A percentile compares a stretch with the other conserved stretches of the same genome.
phyloP scores from a whole-genome alignment of 192 early-diverging fungal species.

The Rhizophlyctis rosea region DNA sequence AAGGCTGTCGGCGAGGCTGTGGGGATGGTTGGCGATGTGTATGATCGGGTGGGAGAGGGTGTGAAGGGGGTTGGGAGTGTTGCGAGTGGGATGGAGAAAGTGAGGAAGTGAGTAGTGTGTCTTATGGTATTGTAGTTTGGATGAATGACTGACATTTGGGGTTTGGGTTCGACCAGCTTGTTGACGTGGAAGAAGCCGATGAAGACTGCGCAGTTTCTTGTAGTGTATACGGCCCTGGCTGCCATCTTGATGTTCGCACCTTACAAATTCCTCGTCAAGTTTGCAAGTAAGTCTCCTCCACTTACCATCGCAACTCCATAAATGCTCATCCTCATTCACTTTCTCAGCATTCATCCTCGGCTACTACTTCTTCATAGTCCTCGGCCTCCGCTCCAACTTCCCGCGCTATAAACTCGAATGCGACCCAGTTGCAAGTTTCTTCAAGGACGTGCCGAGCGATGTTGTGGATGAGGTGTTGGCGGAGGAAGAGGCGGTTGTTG shows the following conservation, averaged over 20 bases:
- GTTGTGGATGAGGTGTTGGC: background rate
- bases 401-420: constrained; percentile 7
- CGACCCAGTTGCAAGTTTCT: constrained; percentile 10
- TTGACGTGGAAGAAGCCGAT: constrained; percentile 13
- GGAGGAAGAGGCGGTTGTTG: background rate
- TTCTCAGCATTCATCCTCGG: constrained; percentile 11
- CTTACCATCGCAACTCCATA: background rate
- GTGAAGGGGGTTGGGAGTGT: constrained; percentile 13
- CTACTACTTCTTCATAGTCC: constrained; percentile 20
- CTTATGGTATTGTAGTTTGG: background rate
- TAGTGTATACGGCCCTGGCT: background rate
- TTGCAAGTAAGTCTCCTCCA: constrained; percentile 10
- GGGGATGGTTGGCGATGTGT: constrained; percentile 20
- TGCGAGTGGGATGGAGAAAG: constrained; percentile 18
- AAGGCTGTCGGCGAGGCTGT: too few species aligned
- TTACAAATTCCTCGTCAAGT: background rate
- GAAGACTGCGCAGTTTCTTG: constrained; percentile 1
- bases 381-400: constrained; percentile 16
- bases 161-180: constrained; percentile 1
- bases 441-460: constrained; percentile 18
- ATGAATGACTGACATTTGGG: background rate
- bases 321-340: background rate
- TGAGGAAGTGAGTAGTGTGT: constrained; percentile 18
- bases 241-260: background rate
- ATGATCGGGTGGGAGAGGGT: constrained; percentile 16